phyloP scores from a whole-genome alignment of 768 basidiomycete species.

The Auricularia sp. region DNA sequence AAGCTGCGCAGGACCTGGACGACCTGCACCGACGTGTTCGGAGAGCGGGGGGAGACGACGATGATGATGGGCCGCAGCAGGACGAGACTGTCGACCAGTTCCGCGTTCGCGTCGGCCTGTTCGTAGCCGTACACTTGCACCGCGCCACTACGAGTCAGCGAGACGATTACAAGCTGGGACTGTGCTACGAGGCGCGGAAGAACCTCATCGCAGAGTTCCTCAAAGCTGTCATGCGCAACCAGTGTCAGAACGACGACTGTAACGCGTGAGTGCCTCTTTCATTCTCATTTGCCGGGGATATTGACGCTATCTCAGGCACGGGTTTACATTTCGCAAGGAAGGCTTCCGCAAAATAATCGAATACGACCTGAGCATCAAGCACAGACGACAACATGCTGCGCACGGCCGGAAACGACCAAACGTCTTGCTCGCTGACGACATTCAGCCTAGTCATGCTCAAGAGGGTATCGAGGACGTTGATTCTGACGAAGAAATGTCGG shows the following conservation, averaged over 20 bases:
- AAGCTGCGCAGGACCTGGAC: constrained; percentile 70
- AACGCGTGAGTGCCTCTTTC: constrained; percentile 51
- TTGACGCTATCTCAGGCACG: constrained; percentile 35
- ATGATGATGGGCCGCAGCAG: constrained; percentile 28
- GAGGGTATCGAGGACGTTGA: constrained; percentile 25
- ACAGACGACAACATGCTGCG: constrained; percentile 50
- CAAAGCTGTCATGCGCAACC: constrained; percentile 52
- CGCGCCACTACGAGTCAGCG: constrained; percentile 45
- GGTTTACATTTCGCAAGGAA: constrained; percentile 88
- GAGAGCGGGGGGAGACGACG: constrained; percentile 28
- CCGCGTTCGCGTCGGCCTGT: constrained; percentile 51
- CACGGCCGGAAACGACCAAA: constrained; percentile 58
- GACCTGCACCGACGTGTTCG: constrained; percentile 41
- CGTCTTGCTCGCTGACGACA: constrained; percentile 41
- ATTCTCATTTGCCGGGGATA: constrained; percentile 2
- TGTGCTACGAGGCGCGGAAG: constrained; percentile 81
- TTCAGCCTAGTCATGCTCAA: constrained; percentile 29
- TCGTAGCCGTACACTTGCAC: constrained; percentile 42
- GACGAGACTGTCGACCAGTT: constrained; percentile 54
- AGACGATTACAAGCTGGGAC: constrained; percentile 80
- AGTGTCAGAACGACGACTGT: constrained; percentile 71
- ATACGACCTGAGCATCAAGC: constrained; percentile 74
- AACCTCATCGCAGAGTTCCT: constrained; percentile 74
- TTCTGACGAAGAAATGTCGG: constrained; percentile 40
- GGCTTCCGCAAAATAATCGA: constrained; percentile 91